Percentiles rank a stretch among this genome's conserved stretches.
Evolutionary conservation across 345 rosid genomes (phyloP).

Genomic region (Raphanus raphanistrum): DNA sequence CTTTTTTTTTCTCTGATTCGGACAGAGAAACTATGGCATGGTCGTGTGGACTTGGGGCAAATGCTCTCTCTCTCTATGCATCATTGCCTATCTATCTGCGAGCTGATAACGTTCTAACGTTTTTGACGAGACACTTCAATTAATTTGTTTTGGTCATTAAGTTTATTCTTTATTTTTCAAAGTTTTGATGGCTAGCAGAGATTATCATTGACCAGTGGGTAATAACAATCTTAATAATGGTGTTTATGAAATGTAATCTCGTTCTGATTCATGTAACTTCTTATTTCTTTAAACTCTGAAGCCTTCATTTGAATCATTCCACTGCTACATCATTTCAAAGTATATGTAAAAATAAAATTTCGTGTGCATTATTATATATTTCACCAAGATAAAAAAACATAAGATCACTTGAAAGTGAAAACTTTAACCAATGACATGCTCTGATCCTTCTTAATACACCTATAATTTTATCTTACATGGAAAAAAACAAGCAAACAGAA

Average conservation of each 20-base stretch:
- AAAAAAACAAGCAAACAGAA: neutral
- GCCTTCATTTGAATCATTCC: neutral
- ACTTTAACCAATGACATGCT: too few species aligned
- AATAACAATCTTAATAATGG: slow-evolving; percentile 37
- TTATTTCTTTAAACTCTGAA: neutral
- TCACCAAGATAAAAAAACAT: neutral
- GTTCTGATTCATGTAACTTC: slow-evolving; percentile 16
- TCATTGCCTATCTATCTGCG: slow-evolving; percentile 8
- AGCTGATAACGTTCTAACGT: slow-evolving; percentile 36
- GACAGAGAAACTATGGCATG: slow-evolving; percentile 11
- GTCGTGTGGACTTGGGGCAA: slow-evolving; percentile 17
- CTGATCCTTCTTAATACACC: too few species aligned
- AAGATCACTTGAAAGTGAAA: slow-evolving; percentile 7
- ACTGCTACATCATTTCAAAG: neutral
- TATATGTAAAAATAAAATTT: neutral
- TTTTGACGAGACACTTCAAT: slow-evolving; percentile 20
- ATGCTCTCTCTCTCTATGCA: slow-evolving; percentile 1
- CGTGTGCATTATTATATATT: neutral
- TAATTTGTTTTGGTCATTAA: slow-evolving; percentile 33
- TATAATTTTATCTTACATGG: slow-evolving; percentile 7
- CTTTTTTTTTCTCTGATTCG: neutral
- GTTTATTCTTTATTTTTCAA: slow-evolving; percentile 40
- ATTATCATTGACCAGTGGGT: slow-evolving; percentile 23
- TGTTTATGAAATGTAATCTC: slow-evolving; percentile 23
- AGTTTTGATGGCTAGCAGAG: slow-evolving; percentile 30